Evolutionary conservation across 345 rosid species (phyloP), one percentile per base, ranked within the genome.

Genomic region (Salix viminalis): DNA sequence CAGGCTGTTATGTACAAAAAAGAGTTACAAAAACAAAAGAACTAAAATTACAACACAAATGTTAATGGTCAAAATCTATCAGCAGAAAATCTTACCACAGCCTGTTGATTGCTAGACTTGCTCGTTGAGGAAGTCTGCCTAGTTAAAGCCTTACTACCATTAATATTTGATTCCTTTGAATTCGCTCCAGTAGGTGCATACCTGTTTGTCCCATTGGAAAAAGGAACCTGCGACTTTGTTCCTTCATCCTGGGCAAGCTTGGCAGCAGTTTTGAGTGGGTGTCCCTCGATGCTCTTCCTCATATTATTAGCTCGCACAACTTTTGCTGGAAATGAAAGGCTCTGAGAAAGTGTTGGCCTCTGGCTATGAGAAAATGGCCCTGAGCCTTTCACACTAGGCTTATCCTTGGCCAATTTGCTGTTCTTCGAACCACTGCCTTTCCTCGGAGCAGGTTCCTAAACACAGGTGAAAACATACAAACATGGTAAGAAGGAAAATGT

Each of bases 271-370:
- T 86, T 90, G 28, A 66, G 68, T 7, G 80, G 79, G 75, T 80
- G 77, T 69, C 81, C 91, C 72, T 88, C 88, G 37, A 86, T 77
- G 82, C 91, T 95, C 88, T 87, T 90, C 86, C 79, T 84, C 77
- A 79, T 70, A 42, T 83, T 86, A 79, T 87, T 88, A 70, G 72
- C 69, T 39, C 64, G 81, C 78, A 71, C 76, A 69, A 85, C 91
- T 82, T 72, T 88, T 67, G 86, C 83, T 5, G 96, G 91, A 84
- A 91, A 91, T 54, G 96, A 91, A 81, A 84, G 80, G 72, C 90
- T 90, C 86, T 95, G 96, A 64, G 96, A 90, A 73, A 91, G 81
- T 23, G 72, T 76, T 23, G 82, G 75, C 79, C 79, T 90, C 36
- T 88, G 91, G 65, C 79, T 85, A 56, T 56, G 81, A 71, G 91